Percentiles rank a stretch among this genome's conserved stretches.
phyloP scores from a whole-genome alignment of 768 basidiomycete genomes.

The Hirschioporus abietinus region DNA sequence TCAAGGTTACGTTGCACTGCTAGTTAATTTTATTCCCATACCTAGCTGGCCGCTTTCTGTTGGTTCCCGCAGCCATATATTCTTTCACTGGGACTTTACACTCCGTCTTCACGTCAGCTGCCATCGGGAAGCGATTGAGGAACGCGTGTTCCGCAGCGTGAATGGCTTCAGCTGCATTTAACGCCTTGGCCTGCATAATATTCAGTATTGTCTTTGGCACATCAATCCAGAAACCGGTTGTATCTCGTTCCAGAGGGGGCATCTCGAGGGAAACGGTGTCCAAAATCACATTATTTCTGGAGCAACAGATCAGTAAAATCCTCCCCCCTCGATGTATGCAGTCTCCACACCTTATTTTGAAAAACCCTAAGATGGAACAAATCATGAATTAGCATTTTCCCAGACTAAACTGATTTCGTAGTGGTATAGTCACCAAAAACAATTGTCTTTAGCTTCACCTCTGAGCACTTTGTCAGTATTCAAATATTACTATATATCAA shows the following conservation, averaged over 20 bases:
- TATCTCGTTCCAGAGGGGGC: constrained; percentile 68
- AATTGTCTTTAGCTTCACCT: constrained; percentile 56
- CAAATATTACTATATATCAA: constrained; percentile 8
- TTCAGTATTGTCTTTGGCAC: constrained; percentile 49
- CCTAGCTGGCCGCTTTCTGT: constrained; percentile 68
- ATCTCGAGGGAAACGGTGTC: constrained; percentile 77
- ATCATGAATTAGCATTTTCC: neutral
- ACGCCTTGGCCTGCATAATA: constrained; percentile 45
- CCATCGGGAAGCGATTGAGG: constrained; percentile 68
- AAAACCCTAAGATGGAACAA: constrained; percentile 48
- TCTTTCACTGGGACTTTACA: constrained; percentile 80
- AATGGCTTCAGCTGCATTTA: constrained; percentile 74
- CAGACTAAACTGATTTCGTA: neutral
- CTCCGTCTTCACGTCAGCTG: constrained; percentile 70
- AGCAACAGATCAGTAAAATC: constrained; percentile 6
- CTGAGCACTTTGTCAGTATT: constrained; percentile 28
- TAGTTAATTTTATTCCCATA: constrained; percentile 17
- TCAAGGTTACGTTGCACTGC: neutral
- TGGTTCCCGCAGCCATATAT: constrained; percentile 45
- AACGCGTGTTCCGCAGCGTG: constrained; percentile 84
- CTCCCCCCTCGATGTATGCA: neutral
- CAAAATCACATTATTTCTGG: constrained; percentile 57
- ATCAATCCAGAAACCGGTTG: constrained; percentile 78
- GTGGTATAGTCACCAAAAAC: constrained; percentile 59
- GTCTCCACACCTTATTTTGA: constrained; percentile 59